Percentiles rank a stretch among this genome's conserved stretches.
phyloP scores from a whole-genome alignment of 1,284 basidiomycete species.

The Tranzscheliella williamsii region DNA sequence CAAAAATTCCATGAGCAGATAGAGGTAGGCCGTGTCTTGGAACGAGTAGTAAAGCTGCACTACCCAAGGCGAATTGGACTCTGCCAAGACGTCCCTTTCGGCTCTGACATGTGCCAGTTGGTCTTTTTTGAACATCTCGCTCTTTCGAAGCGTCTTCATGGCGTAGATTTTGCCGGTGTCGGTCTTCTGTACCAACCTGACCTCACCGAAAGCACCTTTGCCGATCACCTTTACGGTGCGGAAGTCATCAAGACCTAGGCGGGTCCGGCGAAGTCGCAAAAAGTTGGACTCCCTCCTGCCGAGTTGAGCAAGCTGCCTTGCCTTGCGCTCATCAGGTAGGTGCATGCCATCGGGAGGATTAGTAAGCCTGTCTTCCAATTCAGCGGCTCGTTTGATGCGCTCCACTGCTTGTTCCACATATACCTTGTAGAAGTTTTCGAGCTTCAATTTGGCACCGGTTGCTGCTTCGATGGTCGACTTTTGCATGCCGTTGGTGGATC shows the following conservation, averaged over 20 bases:
- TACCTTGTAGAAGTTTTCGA: conserved; percentile 97
- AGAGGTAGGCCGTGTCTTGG: conserved; percentile 93
- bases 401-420: conserved; percentile 88
- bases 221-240: conserved; percentile 97
- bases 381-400: conserved; percentile 84
- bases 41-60: conserved; percentile 98
- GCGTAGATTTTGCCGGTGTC: conserved; percentile 98
- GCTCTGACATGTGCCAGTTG: conserved; percentile 96
- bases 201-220: conserved; percentile 98
- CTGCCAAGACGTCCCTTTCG: conserved; percentile 95
- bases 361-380: conserved; percentile 81
- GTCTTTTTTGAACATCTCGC: conserved; percentile 99
- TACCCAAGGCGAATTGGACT: conserved; percentile 97
- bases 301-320: conserved; percentile 85
- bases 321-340: conserved; percentile 76
- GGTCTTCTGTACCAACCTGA: conserved; percentile 91
- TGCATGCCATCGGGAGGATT: conserved; percentile 49
- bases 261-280: conserved; percentile 84
- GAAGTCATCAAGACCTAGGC: conserved; percentile 91
- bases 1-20: conserved; percentile 98
- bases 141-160: conserved; percentile 98
- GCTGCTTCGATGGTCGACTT: conserved; percentile 87
- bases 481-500: conserved; percentile 79
- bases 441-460: conserved; percentile 92
- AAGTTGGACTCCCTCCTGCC: conserved; percentile 80